Evolutionary conservation across 352 stramenopile species (phyloP).

Genomic region (Phytopythium helicoides): DNA sequence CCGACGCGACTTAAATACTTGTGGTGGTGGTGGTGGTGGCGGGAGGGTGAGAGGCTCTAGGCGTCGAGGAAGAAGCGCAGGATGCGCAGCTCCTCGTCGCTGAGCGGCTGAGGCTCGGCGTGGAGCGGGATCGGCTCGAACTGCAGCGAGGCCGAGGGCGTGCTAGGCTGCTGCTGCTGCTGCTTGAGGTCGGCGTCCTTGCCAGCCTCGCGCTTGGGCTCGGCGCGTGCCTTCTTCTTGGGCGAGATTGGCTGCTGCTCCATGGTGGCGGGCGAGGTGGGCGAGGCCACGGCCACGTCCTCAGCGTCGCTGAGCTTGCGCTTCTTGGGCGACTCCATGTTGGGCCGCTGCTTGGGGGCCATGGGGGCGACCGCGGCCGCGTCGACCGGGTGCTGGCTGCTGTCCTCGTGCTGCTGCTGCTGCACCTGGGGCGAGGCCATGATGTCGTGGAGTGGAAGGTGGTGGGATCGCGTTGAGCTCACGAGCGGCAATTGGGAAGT

Average conservation of each 20-base stretch:
- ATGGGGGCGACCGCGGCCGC: conserved; percentile 12
- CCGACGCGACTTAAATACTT: too few species aligned
- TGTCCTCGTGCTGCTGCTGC: conserved; percentile 17
- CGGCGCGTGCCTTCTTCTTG: conserved; percentile 42
- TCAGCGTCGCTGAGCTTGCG: conserved; percentile 33
- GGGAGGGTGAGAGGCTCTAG: background rate
- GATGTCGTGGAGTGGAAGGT: conserved; percentile 5
- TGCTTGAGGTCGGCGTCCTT: conserved; percentile 8
- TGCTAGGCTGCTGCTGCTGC: conserved; percentile 9
- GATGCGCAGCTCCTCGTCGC: conserved; percentile 38
- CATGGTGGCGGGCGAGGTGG: conserved; percentile 23
- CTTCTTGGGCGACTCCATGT: conserved; percentile 39
- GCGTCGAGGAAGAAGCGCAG: conserved; percentile 37
- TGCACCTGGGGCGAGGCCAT: conserved; percentile 22
- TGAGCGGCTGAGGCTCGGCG: conserved; percentile 17
- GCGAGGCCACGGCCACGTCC: conserved; percentile 11
- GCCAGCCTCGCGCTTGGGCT: conserved; percentile 20
- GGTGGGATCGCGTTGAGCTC: background rate
- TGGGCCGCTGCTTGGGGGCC: conserved; percentile 39
- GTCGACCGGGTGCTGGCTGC: conserved; percentile 17
- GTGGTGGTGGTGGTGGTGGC: background rate
- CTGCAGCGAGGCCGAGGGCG: background rate
- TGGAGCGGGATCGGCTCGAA: conserved; percentile 25
- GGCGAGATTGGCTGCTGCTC: conserved; percentile 37
- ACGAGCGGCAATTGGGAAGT: conserved; percentile 21